Evolutionary conservation across 2,329 filamentous ascomycete species (phyloP), one percentile per base, ranked within the genome.

Genomic region (Trichoderma cornu-damae): DNA sequence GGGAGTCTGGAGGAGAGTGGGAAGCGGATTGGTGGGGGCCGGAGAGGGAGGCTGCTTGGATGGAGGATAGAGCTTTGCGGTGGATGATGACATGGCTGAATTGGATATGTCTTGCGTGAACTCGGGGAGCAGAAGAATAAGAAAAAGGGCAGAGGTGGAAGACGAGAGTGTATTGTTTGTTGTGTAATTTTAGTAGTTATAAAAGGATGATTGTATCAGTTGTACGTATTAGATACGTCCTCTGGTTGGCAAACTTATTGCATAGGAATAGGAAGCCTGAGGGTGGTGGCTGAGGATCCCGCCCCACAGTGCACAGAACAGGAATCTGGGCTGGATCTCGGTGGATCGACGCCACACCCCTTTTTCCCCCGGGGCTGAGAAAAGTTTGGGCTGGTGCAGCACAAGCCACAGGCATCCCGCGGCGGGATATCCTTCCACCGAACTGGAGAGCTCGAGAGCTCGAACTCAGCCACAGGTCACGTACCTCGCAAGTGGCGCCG

Each of bases 1-100:
- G 0, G 94, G 94, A 1, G 93, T 96, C 65, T 92, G 89, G 14
- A 97, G 82, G 61, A 96, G 79, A n/a, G 81, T 72, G 1, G 94
- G 94, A 4, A 97, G 82, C 3, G 89, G 85, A 58, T 72, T 80
- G 1, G 66, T 53, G n/a, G 61, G 40, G 5, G 64, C 26, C n/a
- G 61, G 35, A 18, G 58, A 56, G 12, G 64, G 37, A 20, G 37
- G 16, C 35, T 50, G 58, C 20, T 66, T 65, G 1, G 64, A 69
- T 7, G 74, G 71, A 32, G 71, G 76, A 60, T 80, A 70, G 14
- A 83, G 71, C 30, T 64, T 69, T 3, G 74, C 68, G 20, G 75
- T 66, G 1, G 58, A 44, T 16, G 53, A 57, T 1, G 58, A 46
- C 72, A 74, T 75, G 35, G 18, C 12, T 18, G 47, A 18, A 30